Conservation (phyloP, 257 asterid genomes). For the Henckelia pumila region DNA sequence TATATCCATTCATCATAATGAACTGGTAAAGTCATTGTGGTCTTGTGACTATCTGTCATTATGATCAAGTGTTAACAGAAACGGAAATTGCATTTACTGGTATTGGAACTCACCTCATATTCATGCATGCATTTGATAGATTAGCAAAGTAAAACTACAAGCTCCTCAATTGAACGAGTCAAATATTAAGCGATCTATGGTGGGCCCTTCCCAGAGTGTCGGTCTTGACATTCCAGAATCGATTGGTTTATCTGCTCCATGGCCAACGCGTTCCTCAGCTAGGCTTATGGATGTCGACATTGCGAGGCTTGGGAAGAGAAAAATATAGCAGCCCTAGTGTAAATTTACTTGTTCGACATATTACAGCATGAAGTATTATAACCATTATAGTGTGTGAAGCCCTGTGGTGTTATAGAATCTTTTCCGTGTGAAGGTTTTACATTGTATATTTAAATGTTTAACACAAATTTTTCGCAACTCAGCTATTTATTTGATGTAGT, state of each 20-base stretch:
- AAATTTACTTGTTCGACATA: not conserved
- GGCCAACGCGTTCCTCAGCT: slow-evolving; percentile 46
- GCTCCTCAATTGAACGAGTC: slow-evolving; percentile 52
- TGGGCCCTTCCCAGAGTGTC: slow-evolving; percentile 60
- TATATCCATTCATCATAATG: slow-evolving; percentile 62
- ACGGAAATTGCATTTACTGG: not conserved
- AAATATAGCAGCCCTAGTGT: slow-evolving; percentile 27
- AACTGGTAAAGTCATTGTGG: slow-evolving; percentile 42
- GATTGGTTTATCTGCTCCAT: slow-evolving; percentile 57
- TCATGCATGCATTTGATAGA: slow-evolving; percentile 41
- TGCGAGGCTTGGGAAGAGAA: slow-evolving; percentile 72
- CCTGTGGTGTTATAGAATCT: too few relatives aligned
- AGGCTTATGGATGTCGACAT: slow-evolving; percentile 83
- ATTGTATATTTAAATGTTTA: too few relatives aligned
- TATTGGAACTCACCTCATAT: slow-evolving; percentile 5
- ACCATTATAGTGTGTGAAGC: too few relatives aligned
- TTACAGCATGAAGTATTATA: not conserved
- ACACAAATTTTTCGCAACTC: too few relatives aligned
- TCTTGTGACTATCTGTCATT: too few relatives aligned
- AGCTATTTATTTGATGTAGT: too few relatives aligned
- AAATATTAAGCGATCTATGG: slow-evolving; percentile 65
- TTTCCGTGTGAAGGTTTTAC: too few relatives aligned
- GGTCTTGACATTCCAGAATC: slow-evolving; percentile 98
- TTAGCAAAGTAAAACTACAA: slow-evolving; percentile 56
- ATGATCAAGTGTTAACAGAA: too few relatives aligned